These are phyloP conservation scores for Suillus ampliporus DNA, from an alignment of 768 basidiomycete genomes.

Conservation along the genomic window DNA sequence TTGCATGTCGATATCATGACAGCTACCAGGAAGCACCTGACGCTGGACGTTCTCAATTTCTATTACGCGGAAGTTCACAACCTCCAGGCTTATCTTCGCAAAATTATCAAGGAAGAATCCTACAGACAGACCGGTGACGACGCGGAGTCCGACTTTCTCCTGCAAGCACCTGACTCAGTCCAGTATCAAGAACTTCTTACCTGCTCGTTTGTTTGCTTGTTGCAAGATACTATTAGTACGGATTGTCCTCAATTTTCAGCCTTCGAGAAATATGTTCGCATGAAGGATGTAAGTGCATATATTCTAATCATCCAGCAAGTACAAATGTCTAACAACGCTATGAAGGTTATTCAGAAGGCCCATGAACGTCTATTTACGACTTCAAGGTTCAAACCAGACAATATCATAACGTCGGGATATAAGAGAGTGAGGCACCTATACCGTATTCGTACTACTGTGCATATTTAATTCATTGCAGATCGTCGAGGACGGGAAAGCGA, in stretches of 20 bases:
- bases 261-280: slow-evolving; percentile 49
- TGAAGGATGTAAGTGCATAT: slow-evolving; percentile 54
- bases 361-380: slow-evolving; percentile 58
- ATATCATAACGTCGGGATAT: slow-evolving; percentile 74
- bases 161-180: slow-evolving; percentile 28
- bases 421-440: slow-evolving; percentile 51
- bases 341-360: slow-evolving; percentile 65
- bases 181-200: slow-evolving; percentile 46
- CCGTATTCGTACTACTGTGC: background rate
- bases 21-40: slow-evolving; percentile 18
- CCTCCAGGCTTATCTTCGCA: slow-evolving; percentile 45
- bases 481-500: slow-evolving; percentile 43
- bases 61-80: slow-evolving; percentile 50
- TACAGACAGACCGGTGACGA: slow-evolving; percentile 16
- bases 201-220: slow-evolving; percentile 52
- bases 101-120: slow-evolving; percentile 37
- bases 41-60: slow-evolving; percentile 43
- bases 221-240: slow-evolving; percentile 21
- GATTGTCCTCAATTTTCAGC: slow-evolving; percentile 33
- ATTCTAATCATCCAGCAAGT: slow-evolving; percentile 3
- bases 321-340: background rate
- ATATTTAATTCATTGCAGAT: slow-evolving; percentile 13
- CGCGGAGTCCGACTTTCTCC: slow-evolving; percentile 12
- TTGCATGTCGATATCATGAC: background rate
- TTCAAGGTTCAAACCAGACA: slow-evolving; percentile 45